These are phyloP conservation scores for Fomitopsis betulina DNA, from an alignment of 1,284 basidiomycete genomes.

Conservation along the genomic window DNA sequence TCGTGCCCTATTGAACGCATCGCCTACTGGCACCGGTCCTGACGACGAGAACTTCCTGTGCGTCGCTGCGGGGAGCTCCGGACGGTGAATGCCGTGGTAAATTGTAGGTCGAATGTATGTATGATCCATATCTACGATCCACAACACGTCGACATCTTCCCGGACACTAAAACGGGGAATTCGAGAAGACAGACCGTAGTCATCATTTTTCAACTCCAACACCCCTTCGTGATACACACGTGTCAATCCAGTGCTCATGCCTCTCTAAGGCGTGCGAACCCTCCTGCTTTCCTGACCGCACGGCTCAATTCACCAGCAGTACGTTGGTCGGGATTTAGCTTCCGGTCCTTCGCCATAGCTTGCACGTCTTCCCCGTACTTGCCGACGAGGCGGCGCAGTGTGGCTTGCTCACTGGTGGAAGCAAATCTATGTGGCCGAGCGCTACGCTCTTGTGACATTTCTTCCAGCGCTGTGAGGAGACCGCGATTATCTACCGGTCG, in stretches of 20 bases:
- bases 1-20: not conserved
- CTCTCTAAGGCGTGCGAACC: conserved; percentile 22
- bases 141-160: not conserved
- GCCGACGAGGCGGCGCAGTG: conserved; percentile 63
- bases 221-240: conserved; percentile 8
- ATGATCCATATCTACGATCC: not conserved
- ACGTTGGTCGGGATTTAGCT: conserved; percentile 81
- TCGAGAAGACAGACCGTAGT: not conserved
- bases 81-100: not conserved
- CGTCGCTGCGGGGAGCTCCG: not conserved
- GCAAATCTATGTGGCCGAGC: conserved; percentile 53
- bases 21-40: not conserved
- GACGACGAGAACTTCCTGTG: not conserved
- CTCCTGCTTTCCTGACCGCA: conserved; percentile 52
- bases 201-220: not conserved
- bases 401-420: conserved; percentile 66
- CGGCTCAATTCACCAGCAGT: conserved; percentile 79
- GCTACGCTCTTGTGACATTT: conserved; percentile 36
- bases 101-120: not conserved
- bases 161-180: not conserved
- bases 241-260: conserved; percentile 6
- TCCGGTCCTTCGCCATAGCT: conserved; percentile 78
- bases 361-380: conserved; percentile 74
- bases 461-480: conserved; percentile 39
- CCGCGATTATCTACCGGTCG: conserved; percentile 13